Evolutionary conservation across 1,284 basidiomycete species (phyloP).

Genomic region (Malassezia arunalokei): DNA sequence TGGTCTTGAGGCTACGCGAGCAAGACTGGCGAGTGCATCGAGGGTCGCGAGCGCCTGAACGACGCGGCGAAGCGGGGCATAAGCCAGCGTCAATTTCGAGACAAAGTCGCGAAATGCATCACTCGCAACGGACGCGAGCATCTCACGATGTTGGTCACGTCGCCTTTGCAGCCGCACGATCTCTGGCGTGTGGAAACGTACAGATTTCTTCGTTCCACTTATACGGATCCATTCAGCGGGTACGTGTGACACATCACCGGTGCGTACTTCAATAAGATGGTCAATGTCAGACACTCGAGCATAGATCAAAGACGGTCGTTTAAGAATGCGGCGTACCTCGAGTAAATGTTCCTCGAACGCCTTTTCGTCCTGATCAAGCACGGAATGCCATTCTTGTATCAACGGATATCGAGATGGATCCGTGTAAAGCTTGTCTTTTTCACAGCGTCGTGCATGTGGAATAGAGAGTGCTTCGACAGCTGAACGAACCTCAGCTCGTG

Average conservation of each 20-base stretch:
- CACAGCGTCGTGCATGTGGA: slow-evolving; percentile 58
- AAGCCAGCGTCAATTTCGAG: slow-evolving; percentile 16
- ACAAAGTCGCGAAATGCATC: slow-evolving; percentile 24
- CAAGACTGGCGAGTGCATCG: slow-evolving; percentile 28
- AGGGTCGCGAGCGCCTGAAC: slow-evolving; percentile 25
- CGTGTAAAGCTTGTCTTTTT: slow-evolving; percentile 63
- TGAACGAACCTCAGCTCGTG: slow-evolving; percentile 54
- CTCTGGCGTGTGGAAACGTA: slow-evolving; percentile 70
- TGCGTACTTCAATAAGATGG: slow-evolving; percentile 52
- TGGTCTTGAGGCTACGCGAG: slow-evolving; percentile 19
- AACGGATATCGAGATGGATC: slow-evolving; percentile 61
- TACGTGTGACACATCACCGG: slow-evolving; percentile 59
- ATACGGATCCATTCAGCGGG: slow-evolving; percentile 70
- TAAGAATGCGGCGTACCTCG: slow-evolving; percentile 57
- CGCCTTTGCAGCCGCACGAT: slow-evolving; percentile 60
- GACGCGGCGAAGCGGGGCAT: slow-evolving; percentile 24
- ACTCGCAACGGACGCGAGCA: slow-evolving; percentile 53
- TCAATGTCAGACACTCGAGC: slow-evolving; percentile 52
- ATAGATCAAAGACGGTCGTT: slow-evolving; percentile 66
- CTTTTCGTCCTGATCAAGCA: slow-evolving; percentile 56
- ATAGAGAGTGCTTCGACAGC: slow-evolving; percentile 58
- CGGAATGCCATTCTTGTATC: slow-evolving; percentile 53
- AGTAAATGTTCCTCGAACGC: slow-evolving; percentile 68
- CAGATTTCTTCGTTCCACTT: slow-evolving; percentile 60
- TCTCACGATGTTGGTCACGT: slow-evolving; percentile 65